A percentile compares a stretch with the other conserved stretches of the same genome.
These are phyloP conservation scores for Claviceps digitariae DNA, from an alignment of 2,329 filamentous ascomycete genomes.

Conservation along the genomic window DNA sequence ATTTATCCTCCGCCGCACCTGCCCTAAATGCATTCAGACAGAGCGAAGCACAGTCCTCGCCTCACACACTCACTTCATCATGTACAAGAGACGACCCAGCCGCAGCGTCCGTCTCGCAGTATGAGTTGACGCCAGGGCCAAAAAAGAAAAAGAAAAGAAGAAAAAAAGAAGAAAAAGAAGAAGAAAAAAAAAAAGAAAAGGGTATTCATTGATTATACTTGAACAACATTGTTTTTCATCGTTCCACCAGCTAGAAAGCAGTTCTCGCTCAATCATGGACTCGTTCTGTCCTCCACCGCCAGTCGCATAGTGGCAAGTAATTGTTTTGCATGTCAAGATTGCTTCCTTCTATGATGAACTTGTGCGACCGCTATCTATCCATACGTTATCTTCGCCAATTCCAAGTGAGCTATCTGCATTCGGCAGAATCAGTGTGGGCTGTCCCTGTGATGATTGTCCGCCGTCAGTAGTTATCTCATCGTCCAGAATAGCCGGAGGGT, in stretches of 20 bases:
- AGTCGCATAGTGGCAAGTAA: neutral
- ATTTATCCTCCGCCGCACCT: neutral
- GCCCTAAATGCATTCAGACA: neutral
- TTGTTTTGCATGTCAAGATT: too few species aligned
- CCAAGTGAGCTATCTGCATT: conserved; percentile 23
- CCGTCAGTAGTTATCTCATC: conserved; percentile 16
- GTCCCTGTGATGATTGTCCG: conserved; percentile 8
- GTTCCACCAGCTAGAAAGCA: neutral
- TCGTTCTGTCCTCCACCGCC: neutral
- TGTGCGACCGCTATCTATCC: conserved; percentile 15
- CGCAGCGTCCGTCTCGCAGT: neutral
- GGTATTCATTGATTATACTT: neutral
- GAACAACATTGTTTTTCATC: neutral
- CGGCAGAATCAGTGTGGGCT: conserved; percentile 17
- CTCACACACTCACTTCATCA: neutral
- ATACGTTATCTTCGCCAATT: conserved; percentile 27
- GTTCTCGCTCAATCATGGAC: neutral
- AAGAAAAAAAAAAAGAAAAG: neutral
- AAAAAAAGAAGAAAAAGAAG: neutral
- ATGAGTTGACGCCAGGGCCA: neutral
- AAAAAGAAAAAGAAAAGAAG: neutral
- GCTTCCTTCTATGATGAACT: neutral
- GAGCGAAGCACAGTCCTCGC: neutral
- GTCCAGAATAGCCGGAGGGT: conserved; percentile 31
- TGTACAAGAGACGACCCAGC: neutral